Evolutionary conservation across 192 early-diverging fungal genomes (phyloP).

Genomic region (Phycomyces nitens): DNA sequence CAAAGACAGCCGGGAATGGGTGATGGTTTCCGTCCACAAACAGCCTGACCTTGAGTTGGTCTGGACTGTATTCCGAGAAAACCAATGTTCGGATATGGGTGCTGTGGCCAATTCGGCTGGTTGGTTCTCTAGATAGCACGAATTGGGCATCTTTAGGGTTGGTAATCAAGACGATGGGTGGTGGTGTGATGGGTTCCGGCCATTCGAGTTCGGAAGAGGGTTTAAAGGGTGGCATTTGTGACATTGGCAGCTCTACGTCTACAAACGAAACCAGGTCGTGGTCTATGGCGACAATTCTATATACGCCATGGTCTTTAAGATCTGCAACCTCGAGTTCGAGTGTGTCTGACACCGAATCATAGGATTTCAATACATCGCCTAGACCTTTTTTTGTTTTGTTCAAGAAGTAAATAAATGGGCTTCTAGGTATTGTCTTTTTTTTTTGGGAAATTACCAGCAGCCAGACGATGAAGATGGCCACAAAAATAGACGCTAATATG

Average conservation of each 20-base stretch:
- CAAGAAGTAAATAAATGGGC: neutral
- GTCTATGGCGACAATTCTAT: slow-evolving; percentile 81
- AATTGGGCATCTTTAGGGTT: slow-evolving; percentile 85
- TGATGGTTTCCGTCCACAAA: slow-evolving; percentile 51
- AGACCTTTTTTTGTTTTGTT: slow-evolving; percentile 31
- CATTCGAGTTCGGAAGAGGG: neutral
- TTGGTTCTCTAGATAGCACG: slow-evolving; percentile 67
- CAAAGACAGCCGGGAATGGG: slow-evolving; percentile 43
- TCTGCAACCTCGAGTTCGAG: slow-evolving; percentile 88
- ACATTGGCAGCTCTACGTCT: slow-evolving; percentile 66
- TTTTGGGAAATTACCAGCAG: slow-evolving; percentile 48
- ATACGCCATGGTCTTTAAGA: slow-evolving; percentile 82
- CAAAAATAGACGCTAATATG: slow-evolving; percentile 74
- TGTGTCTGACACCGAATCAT: slow-evolving; percentile 52
- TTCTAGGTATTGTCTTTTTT: too few relatives aligned
- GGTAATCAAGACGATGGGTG: slow-evolving; percentile 80
- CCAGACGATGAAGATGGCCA: slow-evolving; percentile 82
- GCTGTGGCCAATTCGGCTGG: slow-evolving; percentile 52
- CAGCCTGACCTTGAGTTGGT: slow-evolving; percentile 39
- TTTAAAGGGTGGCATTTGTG: slow-evolving; percentile 27
- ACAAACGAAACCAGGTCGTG: slow-evolving; percentile 79
- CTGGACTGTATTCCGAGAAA: slow-evolving; percentile 49
- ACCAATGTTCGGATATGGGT: slow-evolving; percentile 73
- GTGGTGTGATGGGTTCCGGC: slow-evolving; percentile 33
- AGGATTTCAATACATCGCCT: slow-evolving; percentile 58